Evolutionary conservation across 2,329 filamentous ascomycete genomes (phyloP).

Genomic region (Alternaria rosae): DNA sequence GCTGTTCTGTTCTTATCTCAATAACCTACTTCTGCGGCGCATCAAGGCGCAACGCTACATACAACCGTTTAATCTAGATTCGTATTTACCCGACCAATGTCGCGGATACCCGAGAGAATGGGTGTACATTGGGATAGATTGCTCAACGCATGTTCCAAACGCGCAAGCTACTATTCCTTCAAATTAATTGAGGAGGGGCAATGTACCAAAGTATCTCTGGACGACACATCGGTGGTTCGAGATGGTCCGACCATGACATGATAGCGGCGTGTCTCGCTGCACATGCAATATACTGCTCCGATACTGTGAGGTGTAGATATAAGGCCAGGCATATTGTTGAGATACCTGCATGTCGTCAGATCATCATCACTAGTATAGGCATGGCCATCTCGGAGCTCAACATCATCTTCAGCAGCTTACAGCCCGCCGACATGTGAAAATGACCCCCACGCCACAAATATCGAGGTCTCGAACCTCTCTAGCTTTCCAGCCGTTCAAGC

Average conservation of each 20-base stretch:
- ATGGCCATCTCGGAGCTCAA: neutral
- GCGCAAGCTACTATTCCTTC: neutral
- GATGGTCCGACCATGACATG: neutral
- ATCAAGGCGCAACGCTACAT: slow-evolving; percentile 5
- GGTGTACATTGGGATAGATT: slow-evolving; percentile 1
- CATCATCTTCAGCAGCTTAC: neutral
- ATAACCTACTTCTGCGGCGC: neutral
- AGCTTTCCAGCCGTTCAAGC: neutral
- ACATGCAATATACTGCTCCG: neutral
- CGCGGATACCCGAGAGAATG: slow-evolving; percentile 2
- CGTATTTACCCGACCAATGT: slow-evolving; percentile 9
- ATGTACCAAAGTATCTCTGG: slow-evolving; percentile 8
- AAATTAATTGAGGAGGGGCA: slow-evolving; percentile 10
- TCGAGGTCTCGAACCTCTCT: neutral
- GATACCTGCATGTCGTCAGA: slow-evolving; percentile 13
- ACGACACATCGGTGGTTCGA: slow-evolving; percentile 1
- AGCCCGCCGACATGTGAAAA: slow-evolving; percentile 7
- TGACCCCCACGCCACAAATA: neutral
- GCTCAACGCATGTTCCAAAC: neutral
- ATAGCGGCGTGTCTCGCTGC: neutral
- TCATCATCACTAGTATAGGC: slow-evolving; percentile 1
- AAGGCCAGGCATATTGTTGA: slow-evolving; percentile 6
- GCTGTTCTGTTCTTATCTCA: slow-evolving; percentile 8
- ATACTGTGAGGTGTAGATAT: neutral
- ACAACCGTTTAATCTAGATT: slow-evolving; percentile 8